phyloP scores from a whole-genome alignment of 495 filamentous ascomycete genomes.

The Aspergillus avenaceus region DNA sequence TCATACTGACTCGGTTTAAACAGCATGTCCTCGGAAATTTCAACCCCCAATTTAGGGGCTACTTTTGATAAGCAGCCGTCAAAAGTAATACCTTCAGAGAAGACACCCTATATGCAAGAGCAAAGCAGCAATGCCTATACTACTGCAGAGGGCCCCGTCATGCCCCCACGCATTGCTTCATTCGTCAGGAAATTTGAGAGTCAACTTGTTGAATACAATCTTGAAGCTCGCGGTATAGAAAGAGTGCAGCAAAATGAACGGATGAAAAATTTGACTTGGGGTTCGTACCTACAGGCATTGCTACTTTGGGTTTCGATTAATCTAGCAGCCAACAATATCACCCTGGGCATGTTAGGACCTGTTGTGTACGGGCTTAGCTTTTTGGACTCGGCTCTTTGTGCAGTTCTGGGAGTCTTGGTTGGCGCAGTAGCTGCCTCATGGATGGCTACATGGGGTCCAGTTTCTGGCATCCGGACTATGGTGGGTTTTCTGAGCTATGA shows the following conservation, averaged over 20 bases:
- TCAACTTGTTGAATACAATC: constrained; percentile 47
- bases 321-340: constrained; percentile 71
- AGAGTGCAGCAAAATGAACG: constrained; percentile 62
- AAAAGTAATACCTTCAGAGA: constrained; percentile 6
- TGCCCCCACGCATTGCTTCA: constrained; percentile 27
- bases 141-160: constrained; percentile 13
- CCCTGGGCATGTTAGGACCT: constrained; percentile 68
- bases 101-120: constrained; percentile 8
- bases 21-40: constrained; percentile 36
- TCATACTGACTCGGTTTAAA: constrained; percentile 20
- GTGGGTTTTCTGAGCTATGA: constrained; percentile 30
- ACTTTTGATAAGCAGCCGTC: constrained; percentile 19
- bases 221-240: constrained; percentile 73
- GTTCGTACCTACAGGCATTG: constrained; percentile 58
- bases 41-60: constrained; percentile 28
- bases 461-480: constrained; percentile 68
- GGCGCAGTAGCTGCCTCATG: constrained; percentile 60
- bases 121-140: constrained; percentile 17
- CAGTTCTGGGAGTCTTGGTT: constrained; percentile 58
- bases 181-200: constrained; percentile 35
- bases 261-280: constrained; percentile 48
- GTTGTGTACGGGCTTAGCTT: constrained; percentile 67
- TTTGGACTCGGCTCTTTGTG: constrained; percentile 59
- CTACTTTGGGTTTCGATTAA: constrained; percentile 75
- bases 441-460: constrained; percentile 69